Evolutionary conservation across 2,329 filamentous ascomycete species (phyloP), one percentile per base, ranked within the genome.

Genomic region (Tolypocladium tropicale): DNA sequence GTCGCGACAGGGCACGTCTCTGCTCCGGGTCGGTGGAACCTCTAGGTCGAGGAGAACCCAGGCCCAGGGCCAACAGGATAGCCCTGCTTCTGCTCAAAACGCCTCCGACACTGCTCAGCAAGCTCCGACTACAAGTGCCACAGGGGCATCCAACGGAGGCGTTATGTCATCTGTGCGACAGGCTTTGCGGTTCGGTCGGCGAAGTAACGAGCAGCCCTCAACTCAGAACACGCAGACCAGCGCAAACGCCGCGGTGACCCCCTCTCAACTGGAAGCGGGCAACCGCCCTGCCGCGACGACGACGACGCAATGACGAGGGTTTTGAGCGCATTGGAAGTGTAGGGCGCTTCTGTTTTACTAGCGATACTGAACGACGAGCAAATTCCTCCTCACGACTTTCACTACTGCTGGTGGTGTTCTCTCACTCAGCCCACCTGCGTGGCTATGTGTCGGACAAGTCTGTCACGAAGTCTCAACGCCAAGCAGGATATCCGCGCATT

Each of bases 231-330:
- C 60, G 11, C 34, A 67, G 11, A 23, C 57, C 10, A 43, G 54
- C 10, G 57, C 65, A 2, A 59, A 63, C 32, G 61, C 63, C 23
- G 54, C 57, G 10, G 65, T 72, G 32, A 78, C 76, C 12, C 76
- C 76, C 6, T 75, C 74, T 53, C 75, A 78, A 60, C 68, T 79
- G 12, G 76, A 79, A 64, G 70, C 76, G 28, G 76, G 74, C 55
- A 66, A 67, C 53, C 70, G 70, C 53, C 62, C 61, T 18, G 50
- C 62, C 5, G 50, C 56, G 56, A 53, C 61, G 30, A 53, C 61
- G 30, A 53, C 64, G 25, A 56, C 59, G 16, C 53, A 54, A 32
- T 55, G 54, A 50, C 48, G 25, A 1, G 12, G 23, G 10, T 12
- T 6, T 2, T 21, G 18, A 2, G 10, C 7, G 25, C 41, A 28